A percentile compares a stretch with the other conserved stretches of the same genome.
These are phyloP conservation scores for Symmetrospora coprosmae DNA, from an alignment of 768 basidiomycete species.

Conservation along the genomic window DNA sequence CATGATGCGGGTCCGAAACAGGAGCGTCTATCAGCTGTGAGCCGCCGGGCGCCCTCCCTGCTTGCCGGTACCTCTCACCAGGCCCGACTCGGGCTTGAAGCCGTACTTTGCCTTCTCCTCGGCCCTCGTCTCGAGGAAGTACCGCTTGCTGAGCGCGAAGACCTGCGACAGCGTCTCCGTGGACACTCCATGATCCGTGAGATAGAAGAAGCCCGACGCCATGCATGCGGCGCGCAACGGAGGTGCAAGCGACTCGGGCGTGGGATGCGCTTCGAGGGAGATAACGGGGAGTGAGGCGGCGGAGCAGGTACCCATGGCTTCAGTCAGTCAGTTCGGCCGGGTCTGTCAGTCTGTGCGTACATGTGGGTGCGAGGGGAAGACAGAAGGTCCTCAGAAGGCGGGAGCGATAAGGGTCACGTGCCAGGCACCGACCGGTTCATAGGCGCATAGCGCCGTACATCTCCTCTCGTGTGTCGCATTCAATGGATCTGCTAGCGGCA, in stretches of 20 bases:
- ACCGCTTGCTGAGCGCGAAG: neutral
- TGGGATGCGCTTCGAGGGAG: neutral
- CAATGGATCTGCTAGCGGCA: no score
- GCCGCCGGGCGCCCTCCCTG: no score
- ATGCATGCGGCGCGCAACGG: neutral
- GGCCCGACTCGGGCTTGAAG: neutral
- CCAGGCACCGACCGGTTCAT: no score
- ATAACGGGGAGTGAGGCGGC: neutral
- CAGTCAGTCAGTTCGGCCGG: no score
- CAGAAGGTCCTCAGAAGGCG: no score
- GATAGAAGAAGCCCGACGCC: slow-evolving; percentile 6
- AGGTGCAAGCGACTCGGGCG: neutral
- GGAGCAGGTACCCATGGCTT: neutral
- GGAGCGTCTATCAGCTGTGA: no score
- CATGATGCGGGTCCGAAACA: no score
- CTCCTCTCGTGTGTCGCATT: no score
- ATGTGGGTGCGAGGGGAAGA: no score
- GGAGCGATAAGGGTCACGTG: no score
- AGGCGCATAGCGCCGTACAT: no score
- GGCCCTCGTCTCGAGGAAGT: neutral
- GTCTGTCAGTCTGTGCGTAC: no score
- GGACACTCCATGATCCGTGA: slow-evolving; percentile 5
- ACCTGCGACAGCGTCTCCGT: neutral
- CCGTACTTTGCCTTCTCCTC: neutral
- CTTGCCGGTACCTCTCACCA: neutral